Percentiles rank a stretch among this genome's conserved stretches.
Evolutionary conservation across 2,329 filamentous ascomycete genomes (phyloP).

Genomic region (Ascochyta lentis): DNA sequence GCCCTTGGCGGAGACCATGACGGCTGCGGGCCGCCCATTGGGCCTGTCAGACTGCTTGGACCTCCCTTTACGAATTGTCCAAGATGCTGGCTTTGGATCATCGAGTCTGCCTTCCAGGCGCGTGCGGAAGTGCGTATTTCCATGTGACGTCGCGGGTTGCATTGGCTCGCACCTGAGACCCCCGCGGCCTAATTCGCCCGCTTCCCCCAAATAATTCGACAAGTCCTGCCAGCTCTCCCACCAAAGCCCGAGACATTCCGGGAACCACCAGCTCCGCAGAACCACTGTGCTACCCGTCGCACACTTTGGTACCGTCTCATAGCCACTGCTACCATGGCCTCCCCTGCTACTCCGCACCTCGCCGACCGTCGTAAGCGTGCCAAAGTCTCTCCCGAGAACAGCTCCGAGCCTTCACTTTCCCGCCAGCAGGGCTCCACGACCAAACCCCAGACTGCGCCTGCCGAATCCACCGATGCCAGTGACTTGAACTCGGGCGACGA

Average conservation of each 20-base stretch:
- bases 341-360: slow-evolving; percentile 10
- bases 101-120: neutral
- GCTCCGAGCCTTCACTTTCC: slow-evolving; percentile 30
- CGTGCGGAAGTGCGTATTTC: neutral
- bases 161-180: slow-evolving; percentile 15
- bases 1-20: slow-evolving; percentile 23
- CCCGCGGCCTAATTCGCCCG: slow-evolving; percentile 18
- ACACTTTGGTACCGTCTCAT: neutral
- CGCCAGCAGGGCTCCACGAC: slow-evolving; percentile 24
- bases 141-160: slow-evolving; percentile 14
- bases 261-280: slow-evolving; percentile 14
- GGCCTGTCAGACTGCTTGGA: slow-evolving; percentile 7
- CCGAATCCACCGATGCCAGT: slow-evolving; percentile 27
- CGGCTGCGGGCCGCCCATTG: slow-evolving; percentile 19
- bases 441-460: slow-evolving; percentile 24
- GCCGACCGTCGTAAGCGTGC: slow-evolving; percentile 34
- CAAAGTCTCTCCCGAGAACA: slow-evolving; percentile 29
- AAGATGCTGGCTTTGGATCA: neutral
- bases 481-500: slow-evolving; percentile 31
- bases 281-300: slow-evolving; percentile 10
- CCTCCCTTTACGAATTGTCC: neutral
- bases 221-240: slow-evolving; percentile 15
- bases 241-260: slow-evolving; percentile 18
- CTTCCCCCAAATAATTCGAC: slow-evolving; percentile 20
- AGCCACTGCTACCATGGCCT: slow-evolving; percentile 21